Percentiles rank a stretch among this genome's conserved stretches.
Evolutionary conservation across 2,329 filamentous ascomycete species (phyloP).

Genomic region (Phaeosphaeriaceae sp.): DNA sequence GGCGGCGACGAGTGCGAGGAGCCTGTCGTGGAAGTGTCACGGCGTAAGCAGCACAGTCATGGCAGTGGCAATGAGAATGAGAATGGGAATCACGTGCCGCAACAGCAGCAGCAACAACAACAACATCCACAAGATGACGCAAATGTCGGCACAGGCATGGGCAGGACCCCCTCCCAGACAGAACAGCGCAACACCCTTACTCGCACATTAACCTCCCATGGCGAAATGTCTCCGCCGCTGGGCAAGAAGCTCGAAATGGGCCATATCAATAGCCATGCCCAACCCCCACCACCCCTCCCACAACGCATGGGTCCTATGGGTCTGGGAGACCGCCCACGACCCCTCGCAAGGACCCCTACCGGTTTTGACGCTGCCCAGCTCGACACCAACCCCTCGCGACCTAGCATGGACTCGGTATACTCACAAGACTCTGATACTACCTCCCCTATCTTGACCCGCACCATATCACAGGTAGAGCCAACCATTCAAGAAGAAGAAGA

Average conservation of each 20-base stretch:
- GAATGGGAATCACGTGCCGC: too few relatives aligned
- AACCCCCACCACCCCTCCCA: slow-evolving; percentile 33
- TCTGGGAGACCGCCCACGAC: slow-evolving; percentile 40
- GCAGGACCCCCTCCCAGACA: slow-evolving; percentile 33
- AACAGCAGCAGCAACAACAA: slow-evolving; percentile 21
- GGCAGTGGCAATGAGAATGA: too few relatives aligned
- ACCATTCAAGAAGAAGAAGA: slow-evolving; percentile 47
- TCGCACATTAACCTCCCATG: slow-evolving; percentile 41
- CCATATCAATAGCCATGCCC: slow-evolving; percentile 42
- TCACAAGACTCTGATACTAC: slow-evolving; percentile 40
- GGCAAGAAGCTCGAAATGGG: slow-evolving; percentile 46
- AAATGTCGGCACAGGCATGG: slow-evolving; percentile 33
- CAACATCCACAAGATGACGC: slow-evolving; percentile 39
- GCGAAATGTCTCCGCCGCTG: slow-evolving; percentile 46
- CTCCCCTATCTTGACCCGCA: slow-evolving; percentile 31
- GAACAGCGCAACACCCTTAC: slow-evolving; percentile 41
- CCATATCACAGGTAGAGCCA: slow-evolving; percentile 34
- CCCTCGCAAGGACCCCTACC: slow-evolving; percentile 40
- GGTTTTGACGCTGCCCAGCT: slow-evolving; percentile 36
- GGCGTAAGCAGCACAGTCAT: slow-evolving; percentile 57
- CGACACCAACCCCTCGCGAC: slow-evolving; percentile 18
- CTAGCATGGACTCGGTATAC: slow-evolving; percentile 41
- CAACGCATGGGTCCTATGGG: slow-evolving; percentile 44
- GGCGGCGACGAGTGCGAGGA: slow-evolving; percentile 83
- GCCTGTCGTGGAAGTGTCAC: slow-evolving; percentile 74